Percentiles rank a stretch among this genome's conserved stretches.
Evolutionary conservation across 1,139 yeast species (phyloP).

Genomic region (Yamadazyma diospyri): DNA sequence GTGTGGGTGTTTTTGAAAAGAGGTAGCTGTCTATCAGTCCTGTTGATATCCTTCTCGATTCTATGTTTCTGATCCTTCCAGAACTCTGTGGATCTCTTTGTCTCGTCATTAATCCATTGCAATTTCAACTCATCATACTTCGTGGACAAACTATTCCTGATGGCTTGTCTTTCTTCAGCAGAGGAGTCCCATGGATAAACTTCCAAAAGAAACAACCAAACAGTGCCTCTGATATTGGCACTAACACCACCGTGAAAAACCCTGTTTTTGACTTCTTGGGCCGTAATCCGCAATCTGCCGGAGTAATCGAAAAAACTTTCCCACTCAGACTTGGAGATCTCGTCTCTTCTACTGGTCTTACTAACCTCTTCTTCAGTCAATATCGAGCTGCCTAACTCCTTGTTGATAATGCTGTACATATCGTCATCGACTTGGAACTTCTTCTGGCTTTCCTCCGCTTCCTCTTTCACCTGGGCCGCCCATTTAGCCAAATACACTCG

Average conservation of each 20-base stretch:
- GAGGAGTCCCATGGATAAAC: constrained; percentile 91
- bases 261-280: constrained; percentile 70
- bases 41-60: constrained; percentile 88
- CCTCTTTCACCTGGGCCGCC: constrained; percentile 94
- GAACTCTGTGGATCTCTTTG: constrained; percentile 58
- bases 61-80: constrained; percentile 88
- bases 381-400: constrained; percentile 67
- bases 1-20: constrained; percentile 47
- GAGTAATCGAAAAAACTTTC: constrained; percentile 71
- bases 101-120: constrained; percentile 61
- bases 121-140: constrained; percentile 67
- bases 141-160: constrained; percentile 53
- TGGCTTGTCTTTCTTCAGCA: constrained; percentile 57
- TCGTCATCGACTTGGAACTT: constrained; percentile 57
- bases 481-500: constrained; percentile 90
- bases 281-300: constrained; percentile 73
- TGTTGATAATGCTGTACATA: constrained; percentile 55
- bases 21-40: constrained; percentile 80
- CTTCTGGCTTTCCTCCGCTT: constrained; percentile 72
- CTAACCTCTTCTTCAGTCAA: constrained; percentile 58
- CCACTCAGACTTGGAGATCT: constrained; percentile 76
- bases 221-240: constrained; percentile 57
- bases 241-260: constrained; percentile 89
- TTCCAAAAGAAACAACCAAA: constrained; percentile 81
- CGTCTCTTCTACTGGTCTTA: constrained; percentile 61